These are phyloP conservation scores for Chaetomiaceae sp. DNA, from an alignment of 2,329 filamentous ascomycete species.

Conservation along the genomic window DNA sequence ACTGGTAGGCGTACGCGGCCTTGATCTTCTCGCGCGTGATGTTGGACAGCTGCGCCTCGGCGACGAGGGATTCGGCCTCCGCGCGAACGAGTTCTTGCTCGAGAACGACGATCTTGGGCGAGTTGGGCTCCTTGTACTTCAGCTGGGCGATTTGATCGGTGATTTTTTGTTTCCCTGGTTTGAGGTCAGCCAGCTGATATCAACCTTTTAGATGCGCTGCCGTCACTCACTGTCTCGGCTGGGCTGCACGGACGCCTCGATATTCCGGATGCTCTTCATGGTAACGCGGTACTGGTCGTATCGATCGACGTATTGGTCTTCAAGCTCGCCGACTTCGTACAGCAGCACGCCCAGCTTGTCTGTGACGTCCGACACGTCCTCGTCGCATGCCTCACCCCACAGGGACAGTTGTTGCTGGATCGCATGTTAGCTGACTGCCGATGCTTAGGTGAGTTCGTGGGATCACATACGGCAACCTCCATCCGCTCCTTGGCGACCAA, in stretches of 20 bases:
- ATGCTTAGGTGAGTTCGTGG: not conserved
- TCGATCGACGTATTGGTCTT: conserved; percentile 96
- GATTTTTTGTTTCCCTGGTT: conserved; percentile 91
- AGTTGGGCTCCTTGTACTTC: conserved; percentile 99
- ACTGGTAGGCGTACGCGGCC: conserved; percentile 96
- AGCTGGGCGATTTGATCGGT: conserved; percentile 97
- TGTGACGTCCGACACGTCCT: conserved; percentile 97
- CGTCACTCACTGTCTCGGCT: conserved; percentile 74
- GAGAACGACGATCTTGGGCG: conserved; percentile 91
- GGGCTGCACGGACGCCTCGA: conserved; percentile 95
- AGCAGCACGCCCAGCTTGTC: conserved; percentile 97
- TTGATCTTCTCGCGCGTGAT: conserved; percentile 99
- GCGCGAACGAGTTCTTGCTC: conserved; percentile 98
- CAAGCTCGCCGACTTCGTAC: conserved; percentile 96
- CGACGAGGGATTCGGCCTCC: conserved; percentile 97
- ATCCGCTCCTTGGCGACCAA: conserved; percentile 91
- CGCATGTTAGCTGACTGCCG: not conserved
- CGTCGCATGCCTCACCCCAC: conserved; percentile 93
- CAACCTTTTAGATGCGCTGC: fast-evolving
- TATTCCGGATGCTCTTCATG: conserved; percentile 99
- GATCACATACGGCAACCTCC: conserved; percentile 81
- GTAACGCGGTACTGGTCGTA: conserved; percentile 99
- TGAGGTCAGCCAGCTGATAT: not conserved
- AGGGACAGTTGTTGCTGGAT: conserved; percentile 95
- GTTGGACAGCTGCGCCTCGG: conserved; percentile 96